Percentiles rank a stretch among this genome's conserved stretches.
Evolutionary conservation across 1,284 basidiomycete species (phyloP).

Genomic region (Austroboletus novae-zelandiae): DNA sequence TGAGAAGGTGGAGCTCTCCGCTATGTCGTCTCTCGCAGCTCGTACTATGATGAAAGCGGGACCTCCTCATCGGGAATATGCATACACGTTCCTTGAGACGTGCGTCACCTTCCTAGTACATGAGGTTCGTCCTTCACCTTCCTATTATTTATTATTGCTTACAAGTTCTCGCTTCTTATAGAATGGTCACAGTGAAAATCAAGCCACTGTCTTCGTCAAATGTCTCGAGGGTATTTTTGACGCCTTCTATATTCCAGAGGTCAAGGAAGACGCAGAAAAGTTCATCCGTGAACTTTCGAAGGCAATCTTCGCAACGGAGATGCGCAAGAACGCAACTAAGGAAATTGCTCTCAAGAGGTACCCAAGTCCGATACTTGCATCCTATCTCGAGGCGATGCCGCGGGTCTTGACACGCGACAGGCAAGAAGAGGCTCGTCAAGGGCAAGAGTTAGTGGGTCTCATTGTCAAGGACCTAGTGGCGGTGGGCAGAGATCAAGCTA

Average conservation of each 20-base stretch:
- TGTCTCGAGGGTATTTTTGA: constrained; percentile 81
- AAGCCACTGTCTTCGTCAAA: constrained; percentile 70
- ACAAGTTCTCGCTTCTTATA: constrained; percentile 30
- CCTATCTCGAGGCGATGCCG: constrained; percentile 77
- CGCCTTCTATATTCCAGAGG: constrained; percentile 69
- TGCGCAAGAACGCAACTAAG: constrained; percentile 53
- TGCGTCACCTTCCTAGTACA: constrained; percentile 73
- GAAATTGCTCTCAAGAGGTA: constrained; percentile 54
- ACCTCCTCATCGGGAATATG: constrained; percentile 57
- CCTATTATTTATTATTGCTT: not conserved
- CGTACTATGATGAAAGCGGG: constrained; percentile 59
- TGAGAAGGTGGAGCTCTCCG: constrained; percentile 71
- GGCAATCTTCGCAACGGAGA: constrained; percentile 66
- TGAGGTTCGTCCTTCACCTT: constrained; percentile 50
- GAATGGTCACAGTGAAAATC: constrained; percentile 73
- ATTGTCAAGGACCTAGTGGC: constrained; percentile 71
- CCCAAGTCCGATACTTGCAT: constrained; percentile 61
- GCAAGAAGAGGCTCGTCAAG: constrained; percentile 55
- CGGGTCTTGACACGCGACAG: constrained; percentile 68
- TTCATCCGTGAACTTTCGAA: constrained; percentile 69
- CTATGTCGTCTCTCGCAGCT: constrained; percentile 72
- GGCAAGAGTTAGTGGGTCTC: constrained; percentile 56
- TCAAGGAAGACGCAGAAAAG: constrained; percentile 65
- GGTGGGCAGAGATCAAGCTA: constrained; percentile 47
- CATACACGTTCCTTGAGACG: constrained; percentile 79